Evolutionary conservation across 176 grass and related monocot genomes (phyloP), one percentile per base, ranked within the genome.

Genomic region (Stipa capillata): DNA sequence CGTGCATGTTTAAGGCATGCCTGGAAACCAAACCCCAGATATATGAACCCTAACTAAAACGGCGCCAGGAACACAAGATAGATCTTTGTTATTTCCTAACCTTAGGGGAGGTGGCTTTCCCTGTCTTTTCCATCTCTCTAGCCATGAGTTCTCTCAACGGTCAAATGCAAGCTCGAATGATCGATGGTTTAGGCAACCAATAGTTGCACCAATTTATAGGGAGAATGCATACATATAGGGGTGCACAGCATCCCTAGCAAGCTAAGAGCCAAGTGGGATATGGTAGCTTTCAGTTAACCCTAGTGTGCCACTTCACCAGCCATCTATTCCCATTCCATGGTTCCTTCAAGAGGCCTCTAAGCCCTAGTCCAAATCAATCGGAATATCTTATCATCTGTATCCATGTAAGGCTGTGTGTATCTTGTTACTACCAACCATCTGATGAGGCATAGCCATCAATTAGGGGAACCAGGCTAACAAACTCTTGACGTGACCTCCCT

Each of bases 61-160:
- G 0, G 3, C 14, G n/a, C n/a, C n/a, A 57, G 16, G 31, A 14
- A 61, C n/a, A n/a, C 51, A 54, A 24, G 41, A 47, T 66, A 55
- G 8, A 17, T 47, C 11, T 3, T 33, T 31, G 23, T 32, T 35
- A 77, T 48, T 79, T 16, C 56, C 82, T 72, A 83, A 94, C 88
- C 91, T 90, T 90, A 83, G 85, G 73, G 57, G 85, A 77, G 32
- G 70, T 80, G 85, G 80, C 53, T 64, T 88, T 87, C 79, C 79
- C 78, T 55, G 79, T 8, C 69, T 78, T 85, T 74, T 86, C 91
- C 88, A 90, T 94, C 57, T 85, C 74, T 73, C 60, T 79, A 31
- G 73, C 67, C 76, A 69, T 36, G 35, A 82, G 55, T 76, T 63
- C 58, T 12, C 63, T 84, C 47, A 50, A 33, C 48, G 25, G 31